Evolutionary conservation across 2,329 filamentous ascomycete species (phyloP), one percentile per base, ranked within the genome.

Genomic region (Periconia sp.): DNA sequence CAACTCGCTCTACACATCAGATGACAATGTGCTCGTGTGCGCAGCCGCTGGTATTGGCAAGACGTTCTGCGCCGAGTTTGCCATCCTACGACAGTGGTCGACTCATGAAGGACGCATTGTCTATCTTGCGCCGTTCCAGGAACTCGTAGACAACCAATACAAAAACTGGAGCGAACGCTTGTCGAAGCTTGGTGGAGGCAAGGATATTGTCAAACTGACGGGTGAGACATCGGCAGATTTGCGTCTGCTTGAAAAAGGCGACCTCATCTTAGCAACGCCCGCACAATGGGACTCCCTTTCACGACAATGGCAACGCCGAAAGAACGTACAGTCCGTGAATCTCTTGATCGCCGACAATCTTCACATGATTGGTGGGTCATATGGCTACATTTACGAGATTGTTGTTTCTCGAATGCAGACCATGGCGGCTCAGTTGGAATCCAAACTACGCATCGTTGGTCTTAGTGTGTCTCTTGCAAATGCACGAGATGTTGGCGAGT

Each of bases 371-470:
- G 94, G 93, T 55, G 92, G 92, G 14, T 85, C 88, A 48, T 83
- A 85, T 58, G 95, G 94, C 30, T 95, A 93, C 71, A 83, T 95
- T 30, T 99, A 99, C 74, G 94, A 99, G 78, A 90, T 94, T 49
- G 87, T 99, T 49, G 90, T 99, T n/a, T 97, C 94, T 57, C 88
- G 94, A 49, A 97, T 97, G 89, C 92, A 96, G 71, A 94, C 94
- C 59, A 97, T 99, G 70, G 88, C 91, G 54, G 88, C 91, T 1
- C 91, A 97, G 71, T 88, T 91, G 0, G 90, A 96, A 72, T 86
- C 89, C 40, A 85, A 89, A 10, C 83, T 97, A 78, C 87, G 94
- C 48, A 93, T 97, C 45, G 78, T 99, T 50, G 94, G 92, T 2
- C 77, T 99, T 55, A 92, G 91, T 69, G 94, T 97, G 27, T 95